Conservation (phyloP, 2,329 filamentous ascomycete genomes). For the Diaporthe citriasiana region DNA sequence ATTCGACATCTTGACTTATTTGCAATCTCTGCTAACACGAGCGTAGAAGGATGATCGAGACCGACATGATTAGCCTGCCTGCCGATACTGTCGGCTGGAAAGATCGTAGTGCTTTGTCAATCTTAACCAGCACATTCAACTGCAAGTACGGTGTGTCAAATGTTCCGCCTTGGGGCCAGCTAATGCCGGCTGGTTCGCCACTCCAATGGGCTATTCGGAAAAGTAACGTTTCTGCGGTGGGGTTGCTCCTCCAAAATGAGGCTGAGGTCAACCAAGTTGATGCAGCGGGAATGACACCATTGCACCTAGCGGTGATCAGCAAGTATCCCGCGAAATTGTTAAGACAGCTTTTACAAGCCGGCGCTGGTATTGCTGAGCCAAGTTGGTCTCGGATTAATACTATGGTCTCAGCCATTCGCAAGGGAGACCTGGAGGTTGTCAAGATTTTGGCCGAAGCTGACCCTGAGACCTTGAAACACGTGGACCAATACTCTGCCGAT, state of each 20-base stretch:
- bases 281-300: fast-evolving
- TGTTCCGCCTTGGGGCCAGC: fast-evolving
- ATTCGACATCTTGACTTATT: fast-evolving
- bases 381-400: not conserved
- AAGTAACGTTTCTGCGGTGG: fast-evolving
- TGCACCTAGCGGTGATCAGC: not conserved
- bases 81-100: not conserved
- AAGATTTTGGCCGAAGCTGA: not conserved
- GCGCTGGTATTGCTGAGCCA: not conserved
- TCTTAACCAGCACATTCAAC: not conserved
- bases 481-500: not conserved
- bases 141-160: fast-evolving
- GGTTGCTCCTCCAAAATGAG: not conserved
- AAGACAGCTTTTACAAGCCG: not conserved
- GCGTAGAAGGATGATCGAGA: not conserved
- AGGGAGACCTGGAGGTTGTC: not conserved
- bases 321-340: not conserved
- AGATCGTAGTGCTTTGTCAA: not conserved
- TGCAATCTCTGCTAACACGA: not conserved
- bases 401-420: not conserved
- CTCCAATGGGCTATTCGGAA: not conserved
- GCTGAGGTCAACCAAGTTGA: not conserved
- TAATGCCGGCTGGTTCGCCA: not conserved
- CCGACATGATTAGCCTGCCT: fast-evolving
- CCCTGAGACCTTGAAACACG: not conserved